Evolutionary conservation across 805 yeast genomes (phyloP), one percentile per base, ranked within the genome.

Genomic region (Ogataea siamensis): DNA sequence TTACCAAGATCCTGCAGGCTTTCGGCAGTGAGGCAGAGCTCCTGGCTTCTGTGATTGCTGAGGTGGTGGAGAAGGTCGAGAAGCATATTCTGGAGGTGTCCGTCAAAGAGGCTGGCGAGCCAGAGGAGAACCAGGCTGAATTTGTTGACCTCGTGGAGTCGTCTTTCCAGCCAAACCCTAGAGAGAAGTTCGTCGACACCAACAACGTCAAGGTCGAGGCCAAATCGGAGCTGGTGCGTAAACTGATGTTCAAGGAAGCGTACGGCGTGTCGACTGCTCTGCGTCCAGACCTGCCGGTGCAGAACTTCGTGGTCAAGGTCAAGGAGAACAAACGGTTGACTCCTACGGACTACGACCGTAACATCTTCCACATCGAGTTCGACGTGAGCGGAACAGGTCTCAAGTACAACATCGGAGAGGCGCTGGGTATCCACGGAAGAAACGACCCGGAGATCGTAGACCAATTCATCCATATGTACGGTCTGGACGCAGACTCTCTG

Each of bases 291-390:
- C 70, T 87, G 46, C 87, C 96, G 15, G 83, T 84, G 34, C 71
- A 82, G 59, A 88, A 85, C 67, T 88, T 80, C 55, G 74, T 88
- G 34, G 94, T 88, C 40, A 87, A 83, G 62, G 97, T 91, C 37
- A 83, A 87, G 63, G 93, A 85, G 59, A 89, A 89, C 71, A 83
- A 80, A 68, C 78, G 98, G 55, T 83, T 91, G 46, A 91, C 98
- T 13, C 97, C 98, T 5, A 57, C 54, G 24, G 89, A 86, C 54
- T 91, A 91, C 64, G 87, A 86, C 46, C 86, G 98, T 69, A 85
- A 91, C 66, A 89, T 91, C 54, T 91, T 91, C 87, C 96, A 91
- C 59, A 83, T 91, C 51, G 98, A 91, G 67, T 87, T 91, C 51
- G 98, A 91, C 60, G 76, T 82, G 57, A 65, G 88, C 31, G 95